Evolutionary conservation across 1,284 basidiomycete genomes (phyloP).

Genomic region (Blastosporella zonata): DNA sequence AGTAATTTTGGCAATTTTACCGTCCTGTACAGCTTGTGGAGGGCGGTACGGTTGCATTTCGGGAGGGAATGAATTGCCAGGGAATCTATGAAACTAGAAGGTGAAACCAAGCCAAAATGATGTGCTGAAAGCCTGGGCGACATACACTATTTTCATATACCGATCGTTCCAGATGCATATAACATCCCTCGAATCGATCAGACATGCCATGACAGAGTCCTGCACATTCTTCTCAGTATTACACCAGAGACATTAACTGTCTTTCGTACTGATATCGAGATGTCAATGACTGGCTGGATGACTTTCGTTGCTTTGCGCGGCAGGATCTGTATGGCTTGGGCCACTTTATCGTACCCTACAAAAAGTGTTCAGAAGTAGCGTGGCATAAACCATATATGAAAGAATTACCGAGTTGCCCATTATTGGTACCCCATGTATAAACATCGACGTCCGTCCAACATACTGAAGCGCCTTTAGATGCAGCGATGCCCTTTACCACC

Average conservation of each 20-base stretch:
- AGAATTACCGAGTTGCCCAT: constrained; percentile 79
- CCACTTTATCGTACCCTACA: constrained; percentile 69
- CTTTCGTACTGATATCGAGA: constrained; percentile 66
- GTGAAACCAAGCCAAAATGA: constrained; percentile 18
- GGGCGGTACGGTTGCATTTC: constrained; percentile 79
- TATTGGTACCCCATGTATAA: constrained; percentile 96
- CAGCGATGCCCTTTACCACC: constrained; percentile 78
- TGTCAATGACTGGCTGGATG: constrained; percentile 62
- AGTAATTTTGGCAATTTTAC: constrained; percentile 79
- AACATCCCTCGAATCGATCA: constrained; percentile 75
- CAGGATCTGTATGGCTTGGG: constrained; percentile 75
- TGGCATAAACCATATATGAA: not conserved
- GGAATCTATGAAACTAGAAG: constrained; percentile 50
- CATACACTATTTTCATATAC: constrained; percentile 72
- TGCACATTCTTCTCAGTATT: constrained; percentile 28
- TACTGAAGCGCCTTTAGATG: constrained; percentile 84
- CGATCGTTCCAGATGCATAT: constrained; percentile 80
- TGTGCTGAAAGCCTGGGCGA: not conserved
- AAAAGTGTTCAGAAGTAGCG: not conserved
- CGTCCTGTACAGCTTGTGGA: constrained; percentile 67
- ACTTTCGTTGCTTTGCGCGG: constrained; percentile 86
- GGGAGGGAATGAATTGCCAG: constrained; percentile 65
- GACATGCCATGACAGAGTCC: constrained; percentile 83
- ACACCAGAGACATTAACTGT: constrained; percentile 3
- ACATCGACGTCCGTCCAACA: constrained; percentile 89